Conservation (phyloP, 108 stramenopile genomes). For the Skeletonema potamos region DNA sequence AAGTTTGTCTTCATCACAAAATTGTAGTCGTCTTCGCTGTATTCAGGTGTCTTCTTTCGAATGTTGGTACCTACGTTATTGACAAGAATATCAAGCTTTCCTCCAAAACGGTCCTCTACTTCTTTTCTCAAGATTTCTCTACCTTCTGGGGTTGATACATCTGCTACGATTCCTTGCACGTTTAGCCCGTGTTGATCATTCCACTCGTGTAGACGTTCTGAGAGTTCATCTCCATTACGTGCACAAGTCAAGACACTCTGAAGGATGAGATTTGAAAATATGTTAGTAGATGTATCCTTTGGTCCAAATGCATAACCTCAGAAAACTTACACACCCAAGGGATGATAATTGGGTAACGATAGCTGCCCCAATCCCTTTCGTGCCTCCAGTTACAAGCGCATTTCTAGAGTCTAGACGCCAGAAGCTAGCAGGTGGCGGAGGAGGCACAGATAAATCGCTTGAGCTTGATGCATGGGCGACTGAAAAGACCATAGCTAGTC, state of each 20-base stretch:
- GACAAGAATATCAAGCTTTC: slow-evolving; percentile 86
- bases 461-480: not conserved
- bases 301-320: slow-evolving; percentile 1
- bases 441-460: slow-evolving; percentile 18
- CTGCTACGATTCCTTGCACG: slow-evolving; percentile 68
- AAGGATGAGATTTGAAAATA: slow-evolving; percentile 8
- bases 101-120: slow-evolving; percentile 43
- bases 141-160: slow-evolving; percentile 70
- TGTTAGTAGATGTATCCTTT: slow-evolving; percentile 11
- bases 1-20: slow-evolving; percentile 88
- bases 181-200: slow-evolving; percentile 57
- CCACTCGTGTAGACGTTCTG: slow-evolving; percentile 63
- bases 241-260: slow-evolving; percentile 70
- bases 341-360: slow-evolving; percentile 35
- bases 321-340: slow-evolving; percentile 5
- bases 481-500: not conserved
- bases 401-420: slow-evolving; percentile 63
- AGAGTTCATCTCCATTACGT: slow-evolving; percentile 63
- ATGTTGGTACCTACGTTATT: slow-evolving; percentile 98
- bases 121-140: slow-evolving; percentile 47
- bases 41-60: slow-evolving; percentile 85
- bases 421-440: slow-evolving; percentile 32
- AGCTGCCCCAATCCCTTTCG: slow-evolving; percentile 72
- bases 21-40: slow-evolving; percentile 82
- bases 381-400: slow-evolving; percentile 86